Evolutionary conservation across 1,139 yeast species (phyloP).

Genomic region (Geotrichum candidum): DNA sequence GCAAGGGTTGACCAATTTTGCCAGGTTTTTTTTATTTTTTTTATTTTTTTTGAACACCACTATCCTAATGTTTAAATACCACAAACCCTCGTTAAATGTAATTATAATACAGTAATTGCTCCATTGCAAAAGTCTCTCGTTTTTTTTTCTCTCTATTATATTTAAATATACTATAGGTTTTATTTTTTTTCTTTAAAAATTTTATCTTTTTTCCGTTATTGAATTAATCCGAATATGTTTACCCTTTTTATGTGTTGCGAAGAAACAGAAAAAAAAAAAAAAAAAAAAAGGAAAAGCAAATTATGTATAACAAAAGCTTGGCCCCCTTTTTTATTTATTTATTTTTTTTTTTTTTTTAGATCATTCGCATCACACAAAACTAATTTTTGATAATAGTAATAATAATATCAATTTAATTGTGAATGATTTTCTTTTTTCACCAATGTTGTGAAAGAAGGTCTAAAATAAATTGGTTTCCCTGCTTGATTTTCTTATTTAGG

Average conservation of each 20-base stretch:
- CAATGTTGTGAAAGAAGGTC: too few relatives aligned
- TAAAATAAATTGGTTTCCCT: too few relatives aligned
- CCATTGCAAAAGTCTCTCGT: neutral
- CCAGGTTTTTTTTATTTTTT: neutral
- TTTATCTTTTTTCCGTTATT: neutral
- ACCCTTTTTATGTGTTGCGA: neutral
- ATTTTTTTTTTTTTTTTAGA: neutral
- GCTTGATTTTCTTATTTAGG: conserved; percentile 25
- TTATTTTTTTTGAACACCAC: neutral
- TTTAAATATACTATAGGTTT: neutral
- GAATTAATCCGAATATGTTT: neutral
- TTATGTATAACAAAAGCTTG: too few relatives aligned
- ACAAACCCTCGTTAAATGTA: neutral
- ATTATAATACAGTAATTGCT: neutral
- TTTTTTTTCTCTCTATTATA: neutral
- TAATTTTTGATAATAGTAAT: neutral
- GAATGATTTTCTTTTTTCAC: neutral
- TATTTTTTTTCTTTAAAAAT: neutral
- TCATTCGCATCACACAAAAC: neutral
- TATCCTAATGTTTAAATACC: neutral
- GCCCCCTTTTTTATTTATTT: too few relatives aligned
- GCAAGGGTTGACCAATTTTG: too few relatives aligned
- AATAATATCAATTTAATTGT: neutral
- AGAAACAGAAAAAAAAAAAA: neutral
- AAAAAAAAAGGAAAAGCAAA: neutral